These are phyloP conservation scores for Amphirosellinia nigrospora DNA, from an alignment of 495 filamentous ascomycete genomes.

Conservation along the genomic window DNA sequence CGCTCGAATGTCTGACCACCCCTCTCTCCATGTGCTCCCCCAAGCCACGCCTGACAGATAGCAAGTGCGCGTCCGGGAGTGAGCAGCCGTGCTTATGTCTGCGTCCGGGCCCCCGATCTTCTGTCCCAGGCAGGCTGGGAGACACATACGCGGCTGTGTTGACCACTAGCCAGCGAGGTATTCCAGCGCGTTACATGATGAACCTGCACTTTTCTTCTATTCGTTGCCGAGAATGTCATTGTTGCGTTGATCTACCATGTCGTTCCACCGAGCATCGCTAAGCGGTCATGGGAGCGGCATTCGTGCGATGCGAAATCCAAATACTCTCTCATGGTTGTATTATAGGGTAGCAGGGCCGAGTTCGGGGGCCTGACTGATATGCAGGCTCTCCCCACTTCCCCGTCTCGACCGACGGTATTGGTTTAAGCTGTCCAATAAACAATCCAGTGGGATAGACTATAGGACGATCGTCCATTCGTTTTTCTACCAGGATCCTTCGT, in stretches of 20 bases:
- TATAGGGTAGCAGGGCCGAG: constrained; percentile 18
- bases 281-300: constrained; percentile 6
- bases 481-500: background rate
- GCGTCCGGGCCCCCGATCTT: background rate
- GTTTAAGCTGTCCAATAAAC: constrained; percentile 1
- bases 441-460: background rate
- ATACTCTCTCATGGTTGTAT: constrained; percentile 14
- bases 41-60: constrained; percentile 19
- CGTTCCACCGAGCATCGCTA: constrained; percentile 1
- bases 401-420: background rate
- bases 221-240: background rate
- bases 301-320: constrained; percentile 10
- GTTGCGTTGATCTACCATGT: background rate
- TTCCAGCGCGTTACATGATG: background rate
- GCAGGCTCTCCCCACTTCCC: constrained; percentile 14
- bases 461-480: background rate
- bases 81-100: background rate
- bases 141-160: background rate
- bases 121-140: background rate
- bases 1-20: constrained; percentile 18
- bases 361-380: background rate
- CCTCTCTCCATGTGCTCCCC: background rate
- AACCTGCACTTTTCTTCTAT: constrained; percentile 1
- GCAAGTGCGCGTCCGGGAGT: constrained; percentile 14
- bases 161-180: background rate